These are phyloP conservation scores for Colletotrichum melonis DNA, from an alignment of 2,329 filamentous ascomycete genomes.

Conservation along the genomic window DNA sequence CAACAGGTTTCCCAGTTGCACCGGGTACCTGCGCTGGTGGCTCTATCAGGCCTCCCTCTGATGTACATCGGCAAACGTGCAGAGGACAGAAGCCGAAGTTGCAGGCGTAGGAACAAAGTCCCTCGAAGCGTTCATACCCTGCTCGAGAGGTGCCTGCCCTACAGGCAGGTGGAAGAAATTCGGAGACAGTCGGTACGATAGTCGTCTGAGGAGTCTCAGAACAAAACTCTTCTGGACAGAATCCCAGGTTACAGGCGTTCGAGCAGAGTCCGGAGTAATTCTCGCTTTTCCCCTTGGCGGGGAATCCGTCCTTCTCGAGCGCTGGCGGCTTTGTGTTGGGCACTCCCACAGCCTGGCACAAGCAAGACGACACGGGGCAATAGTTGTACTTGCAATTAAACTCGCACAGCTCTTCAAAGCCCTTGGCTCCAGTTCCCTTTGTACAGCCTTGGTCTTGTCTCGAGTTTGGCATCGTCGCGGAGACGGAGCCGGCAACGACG, in stretches of 20 bases:
- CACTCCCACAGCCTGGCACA: constrained; percentile 31
- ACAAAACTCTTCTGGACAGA: constrained; percentile 1
- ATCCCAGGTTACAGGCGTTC: constrained; percentile 4
- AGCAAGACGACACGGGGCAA: constrained; percentile 37
- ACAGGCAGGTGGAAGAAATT: not conserved
- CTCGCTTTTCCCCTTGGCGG: not conserved
- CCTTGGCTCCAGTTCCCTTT: constrained; percentile 34
- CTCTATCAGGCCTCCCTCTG: constrained; percentile 39
- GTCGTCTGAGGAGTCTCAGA: not conserved
- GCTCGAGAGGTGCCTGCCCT: not conserved
- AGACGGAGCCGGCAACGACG: not conserved
- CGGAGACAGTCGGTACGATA: not conserved
- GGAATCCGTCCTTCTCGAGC: not conserved
- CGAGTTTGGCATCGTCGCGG: not conserved
- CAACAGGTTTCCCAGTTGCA: constrained; percentile 42
- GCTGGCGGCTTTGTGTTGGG: not conserved
- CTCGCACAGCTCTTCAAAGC: constrained; percentile 48
- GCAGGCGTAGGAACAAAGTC: constrained; percentile 4
- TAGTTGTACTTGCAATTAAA: constrained; percentile 45
- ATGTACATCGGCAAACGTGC: not conserved
- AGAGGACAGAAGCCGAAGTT: constrained; percentile 12
- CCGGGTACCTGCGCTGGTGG: constrained; percentile 34
- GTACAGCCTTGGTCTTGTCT: constrained; percentile 37
- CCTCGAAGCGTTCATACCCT: not conserved
- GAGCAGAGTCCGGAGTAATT: not conserved